phyloP scores from a whole-genome alignment of 2,329 filamentous ascomycete genomes.

The Diplodia mutila region DNA sequence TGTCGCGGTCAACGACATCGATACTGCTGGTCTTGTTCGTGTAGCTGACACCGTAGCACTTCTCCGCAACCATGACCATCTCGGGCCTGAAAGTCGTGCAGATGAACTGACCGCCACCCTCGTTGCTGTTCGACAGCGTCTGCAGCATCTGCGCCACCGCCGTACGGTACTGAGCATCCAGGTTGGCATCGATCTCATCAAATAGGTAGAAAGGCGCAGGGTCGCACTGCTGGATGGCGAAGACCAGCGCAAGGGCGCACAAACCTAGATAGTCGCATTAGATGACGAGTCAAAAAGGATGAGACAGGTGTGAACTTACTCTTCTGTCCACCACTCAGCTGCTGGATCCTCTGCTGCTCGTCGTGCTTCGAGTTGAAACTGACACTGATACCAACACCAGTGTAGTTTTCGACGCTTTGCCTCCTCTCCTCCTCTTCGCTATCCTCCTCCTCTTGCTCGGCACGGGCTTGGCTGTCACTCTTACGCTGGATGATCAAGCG shows the following conservation, averaged over 20 bases:
- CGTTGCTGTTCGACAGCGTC: constrained; percentile 43
- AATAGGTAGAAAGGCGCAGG: constrained; percentile 99
- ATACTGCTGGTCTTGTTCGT: constrained; percentile 91
- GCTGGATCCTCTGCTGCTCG: constrained; percentile 96
- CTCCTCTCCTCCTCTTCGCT: constrained; percentile 46
- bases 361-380: constrained; percentile 99
- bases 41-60: constrained; percentile 96
- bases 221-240: constrained; percentile 97
- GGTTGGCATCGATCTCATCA: constrained; percentile 97
- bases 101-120: constrained; percentile 78
- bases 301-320: constrained; percentile 60
- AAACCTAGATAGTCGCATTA: constrained; percentile 63
- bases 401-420: constrained; percentile 84
- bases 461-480: constrained; percentile 68
- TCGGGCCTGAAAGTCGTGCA: constrained; percentile 98
- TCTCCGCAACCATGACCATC: constrained; percentile 92
- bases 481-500: constrained; percentile 90
- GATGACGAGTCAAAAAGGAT: neutral
- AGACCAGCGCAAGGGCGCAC: constrained; percentile 95
- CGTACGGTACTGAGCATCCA: constrained; percentile 96
- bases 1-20: constrained; percentile 83
- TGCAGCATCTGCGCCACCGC: constrained; percentile 89
- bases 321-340: constrained; percentile 96
- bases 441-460: constrained; percentile 66
- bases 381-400: constrained; percentile 92